Percentiles rank a stretch among this genome's conserved stretches.
Evolutionary conservation across 768 basidiomycete genomes (phyloP).

Genomic region (Lactarius sanguifluus): DNA sequence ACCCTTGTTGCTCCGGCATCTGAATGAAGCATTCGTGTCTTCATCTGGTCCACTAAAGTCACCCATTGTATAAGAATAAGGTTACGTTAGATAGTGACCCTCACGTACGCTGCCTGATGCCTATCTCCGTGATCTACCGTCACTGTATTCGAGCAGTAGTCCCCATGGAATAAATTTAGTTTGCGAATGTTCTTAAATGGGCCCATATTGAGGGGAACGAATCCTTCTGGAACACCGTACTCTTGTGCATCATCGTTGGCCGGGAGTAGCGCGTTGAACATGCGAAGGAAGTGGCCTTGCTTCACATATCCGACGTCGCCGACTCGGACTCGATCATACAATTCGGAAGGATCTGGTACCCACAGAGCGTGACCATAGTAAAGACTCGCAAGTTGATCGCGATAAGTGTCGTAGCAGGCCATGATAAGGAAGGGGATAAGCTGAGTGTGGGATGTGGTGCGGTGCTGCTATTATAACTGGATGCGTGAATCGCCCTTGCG

Average conservation of each 20-base stretch:
- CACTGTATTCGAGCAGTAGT: constrained; percentile 18
- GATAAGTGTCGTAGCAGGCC: background rate
- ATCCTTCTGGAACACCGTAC: constrained; percentile 12
- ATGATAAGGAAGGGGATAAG: background rate
- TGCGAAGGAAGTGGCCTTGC: constrained; percentile 27
- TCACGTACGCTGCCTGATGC: constrained; percentile 17
- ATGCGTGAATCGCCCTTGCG: background rate
- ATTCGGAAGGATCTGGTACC: constrained; percentile 25
- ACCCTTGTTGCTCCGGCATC: constrained; percentile 17
- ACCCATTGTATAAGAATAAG: background rate
- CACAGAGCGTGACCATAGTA: constrained; percentile 20
- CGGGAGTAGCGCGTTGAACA: constrained; percentile 30
- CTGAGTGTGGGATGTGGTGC: background rate
- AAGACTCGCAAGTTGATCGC: background rate
- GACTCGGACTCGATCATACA: constrained; percentile 29
- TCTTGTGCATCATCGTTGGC: constrained; percentile 4
- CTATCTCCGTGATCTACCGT: background rate
- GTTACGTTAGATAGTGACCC: background rate
- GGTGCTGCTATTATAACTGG: background rate
- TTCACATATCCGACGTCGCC: constrained; percentile 30
- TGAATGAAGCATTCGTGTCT: constrained; percentile 11
- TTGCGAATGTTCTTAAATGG: constrained; percentile 18
- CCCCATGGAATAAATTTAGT: background rate
- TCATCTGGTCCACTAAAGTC: constrained; percentile 15
- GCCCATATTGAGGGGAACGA: constrained; percentile 16